These are phyloP conservation scores for Fusarium sp. DNA, from an alignment of 2,329 filamentous ascomycete genomes.

Conservation along the genomic window DNA sequence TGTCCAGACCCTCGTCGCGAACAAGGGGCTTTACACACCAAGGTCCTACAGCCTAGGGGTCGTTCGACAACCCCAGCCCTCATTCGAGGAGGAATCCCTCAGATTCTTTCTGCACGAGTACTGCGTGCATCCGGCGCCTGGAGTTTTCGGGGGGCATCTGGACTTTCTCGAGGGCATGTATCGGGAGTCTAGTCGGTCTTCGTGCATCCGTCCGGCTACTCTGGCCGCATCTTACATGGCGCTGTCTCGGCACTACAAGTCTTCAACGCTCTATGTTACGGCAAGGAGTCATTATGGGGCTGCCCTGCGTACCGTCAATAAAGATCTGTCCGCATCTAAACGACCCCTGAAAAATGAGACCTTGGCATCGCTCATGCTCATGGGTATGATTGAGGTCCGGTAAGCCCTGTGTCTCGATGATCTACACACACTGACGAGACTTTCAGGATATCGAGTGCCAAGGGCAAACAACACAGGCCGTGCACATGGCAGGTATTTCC, in stretches of 20 bases:
- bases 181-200: conserved; percentile 7
- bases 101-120: conserved; percentile 31
- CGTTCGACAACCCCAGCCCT: conserved; percentile 32
- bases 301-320: conserved; percentile 28
- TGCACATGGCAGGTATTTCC: conserved; percentile 35
- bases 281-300: conserved; percentile 28
- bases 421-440: conserved; percentile 12
- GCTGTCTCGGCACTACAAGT: conserved; percentile 36
- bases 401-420: neutral
- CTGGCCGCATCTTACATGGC: conserved; percentile 29
- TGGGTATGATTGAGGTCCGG: conserved; percentile 34
- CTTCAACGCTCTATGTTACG: conserved; percentile 30
- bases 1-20: neutral
- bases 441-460: conserved; percentile 35
- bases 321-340: conserved; percentile 24
- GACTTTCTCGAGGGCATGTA: conserved; percentile 33
- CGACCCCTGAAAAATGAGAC: conserved; percentile 28
- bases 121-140: conserved; percentile 17
- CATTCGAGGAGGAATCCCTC: conserved; percentile 34
- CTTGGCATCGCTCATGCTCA: conserved; percentile 29
- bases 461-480: conserved; percentile 27
- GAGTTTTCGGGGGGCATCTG: conserved; percentile 22
- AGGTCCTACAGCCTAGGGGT: conserved; percentile 1
- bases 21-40: neutral
- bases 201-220: conserved; percentile 31